These are phyloP conservation scores for Russula sp. DNA, from an alignment of 768 basidiomycete genomes.

Conservation along the genomic window DNA sequence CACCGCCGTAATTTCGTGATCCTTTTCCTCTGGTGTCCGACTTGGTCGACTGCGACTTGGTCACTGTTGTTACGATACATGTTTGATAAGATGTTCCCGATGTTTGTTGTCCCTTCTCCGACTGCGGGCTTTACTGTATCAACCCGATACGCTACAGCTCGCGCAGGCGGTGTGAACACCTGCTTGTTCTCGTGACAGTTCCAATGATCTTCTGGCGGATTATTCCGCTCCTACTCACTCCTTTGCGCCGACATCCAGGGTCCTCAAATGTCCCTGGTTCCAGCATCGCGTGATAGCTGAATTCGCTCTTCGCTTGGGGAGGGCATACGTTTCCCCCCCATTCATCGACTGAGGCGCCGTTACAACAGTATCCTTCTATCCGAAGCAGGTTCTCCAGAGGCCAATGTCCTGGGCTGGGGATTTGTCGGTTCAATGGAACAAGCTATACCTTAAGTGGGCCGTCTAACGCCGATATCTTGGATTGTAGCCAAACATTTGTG, in stretches of 20 bases:
- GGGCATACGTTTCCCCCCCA: not conserved
- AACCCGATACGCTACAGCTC: not conserved
- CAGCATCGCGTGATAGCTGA: slow-evolving; percentile 4
- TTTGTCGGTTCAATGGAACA: not conserved
- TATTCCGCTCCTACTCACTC: slow-evolving; percentile 3
- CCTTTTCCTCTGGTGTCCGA: not conserved
- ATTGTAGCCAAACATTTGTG: slow-evolving; percentile 12
- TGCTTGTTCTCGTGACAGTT: slow-evolving; percentile 10
- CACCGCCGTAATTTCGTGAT: not conserved
- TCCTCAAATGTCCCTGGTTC: not conserved
- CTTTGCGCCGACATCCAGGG: slow-evolving; percentile 3
- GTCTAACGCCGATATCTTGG: slow-evolving; percentile 8
- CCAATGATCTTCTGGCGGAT: slow-evolving; percentile 6
- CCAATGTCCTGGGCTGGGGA: slow-evolving; percentile 13
- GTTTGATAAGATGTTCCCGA: not conserved
- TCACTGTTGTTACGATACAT: not conserved
- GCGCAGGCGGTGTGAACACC: not conserved
- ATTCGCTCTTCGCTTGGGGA: not conserved
- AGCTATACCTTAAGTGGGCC: slow-evolving; percentile 16
- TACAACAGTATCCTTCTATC: slow-evolving; percentile 2
- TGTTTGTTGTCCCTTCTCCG: not conserved
- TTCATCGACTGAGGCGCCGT: not conserved
- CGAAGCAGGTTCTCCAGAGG: not conserved
- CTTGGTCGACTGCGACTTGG: not conserved
- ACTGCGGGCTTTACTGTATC: not conserved